phyloP scores from a whole-genome alignment of 371 early-diverging fungal genomes.

The Mucor lusitanicus region DNA sequence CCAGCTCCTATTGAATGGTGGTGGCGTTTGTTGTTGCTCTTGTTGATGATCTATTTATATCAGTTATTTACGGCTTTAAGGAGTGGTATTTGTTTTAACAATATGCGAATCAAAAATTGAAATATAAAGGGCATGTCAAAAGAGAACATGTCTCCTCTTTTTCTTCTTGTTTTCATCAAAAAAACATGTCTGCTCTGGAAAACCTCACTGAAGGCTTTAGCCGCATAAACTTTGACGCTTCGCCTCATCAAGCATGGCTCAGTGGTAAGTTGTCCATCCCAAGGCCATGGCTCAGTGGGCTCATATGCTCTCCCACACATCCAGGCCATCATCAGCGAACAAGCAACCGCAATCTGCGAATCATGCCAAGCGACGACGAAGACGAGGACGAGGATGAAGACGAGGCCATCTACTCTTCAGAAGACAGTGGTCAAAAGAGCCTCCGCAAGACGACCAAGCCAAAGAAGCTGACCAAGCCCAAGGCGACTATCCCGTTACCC shows the following conservation, averaged over 20 bases:
- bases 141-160: neutral
- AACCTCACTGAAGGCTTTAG: constrained; percentile 30
- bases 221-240: constrained; percentile 26
- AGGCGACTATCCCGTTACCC: constrained; percentile 24
- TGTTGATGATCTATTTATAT: neutral
- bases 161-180: constrained; percentile 13
- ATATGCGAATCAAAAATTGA: neutral
- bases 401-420: constrained; percentile 4
- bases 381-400: constrained; percentile 36
- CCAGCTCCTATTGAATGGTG: neutral
- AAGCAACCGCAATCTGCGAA: constrained; percentile 35
- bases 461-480: neutral
- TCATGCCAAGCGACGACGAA: constrained; percentile 50
- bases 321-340: constrained; percentile 5
- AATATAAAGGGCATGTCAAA: neutral
- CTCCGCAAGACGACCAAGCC: neutral
- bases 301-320: neutral
- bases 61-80: neutral
- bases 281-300: neutral
- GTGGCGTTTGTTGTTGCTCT: neutral
- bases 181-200: constrained; percentile 19
- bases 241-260: constrained; percentile 5
- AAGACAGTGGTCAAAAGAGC: constrained; percentile 27
- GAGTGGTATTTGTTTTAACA: neutral
- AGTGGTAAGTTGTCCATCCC: neutral